phyloP scores from a whole-genome alignment of 805 yeast species.

The Myxozyma geophila region DNA sequence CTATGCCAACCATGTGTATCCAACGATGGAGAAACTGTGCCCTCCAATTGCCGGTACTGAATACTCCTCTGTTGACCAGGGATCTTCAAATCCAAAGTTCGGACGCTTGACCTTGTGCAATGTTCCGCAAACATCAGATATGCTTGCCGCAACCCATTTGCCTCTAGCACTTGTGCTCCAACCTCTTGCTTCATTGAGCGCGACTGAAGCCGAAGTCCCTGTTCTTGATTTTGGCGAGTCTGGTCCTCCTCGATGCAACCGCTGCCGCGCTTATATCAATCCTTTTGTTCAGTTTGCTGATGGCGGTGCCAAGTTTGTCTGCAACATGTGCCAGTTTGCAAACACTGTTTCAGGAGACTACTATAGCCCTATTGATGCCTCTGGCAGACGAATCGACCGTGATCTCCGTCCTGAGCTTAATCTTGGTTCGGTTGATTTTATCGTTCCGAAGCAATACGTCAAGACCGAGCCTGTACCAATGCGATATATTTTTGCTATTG shows the following conservation, averaged over 20 bases:
- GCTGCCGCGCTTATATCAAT: constrained; percentile 90
- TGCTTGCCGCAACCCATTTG: constrained; percentile 69
- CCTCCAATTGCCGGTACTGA: constrained; percentile 85
- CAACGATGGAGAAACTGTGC: constrained; percentile 73
- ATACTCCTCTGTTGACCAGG: constrained; percentile 76
- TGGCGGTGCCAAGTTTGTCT: constrained; percentile 65
- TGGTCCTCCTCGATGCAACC: constrained; percentile 86
- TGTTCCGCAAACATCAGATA: constrained; percentile 73
- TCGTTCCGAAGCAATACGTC: constrained; percentile 77
- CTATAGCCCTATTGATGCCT: constrained; percentile 61
- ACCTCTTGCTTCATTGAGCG: constrained; percentile 74
- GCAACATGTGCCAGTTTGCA: constrained; percentile 86
- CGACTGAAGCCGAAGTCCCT: constrained; percentile 59
- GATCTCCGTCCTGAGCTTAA: constrained; percentile 72
- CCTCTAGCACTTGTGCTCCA: constrained; percentile 82
- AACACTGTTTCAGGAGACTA: constrained; percentile 72
- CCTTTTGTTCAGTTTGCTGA: constrained; percentile 73
- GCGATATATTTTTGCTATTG: constrained; percentile 75
- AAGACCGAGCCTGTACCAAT: constrained; percentile 54
- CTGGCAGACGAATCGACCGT: constrained; percentile 67
- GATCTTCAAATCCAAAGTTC: constrained; percentile 79
- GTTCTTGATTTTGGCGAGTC: constrained; percentile 61
- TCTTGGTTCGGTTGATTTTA: constrained; percentile 81
- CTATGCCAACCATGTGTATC: constrained; percentile 55
- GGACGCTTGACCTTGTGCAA: constrained; percentile 80